Evolutionary conservation across 2,329 filamentous ascomycete species (phyloP).

Genomic region (Dactylonectria macrodidyma): DNA sequence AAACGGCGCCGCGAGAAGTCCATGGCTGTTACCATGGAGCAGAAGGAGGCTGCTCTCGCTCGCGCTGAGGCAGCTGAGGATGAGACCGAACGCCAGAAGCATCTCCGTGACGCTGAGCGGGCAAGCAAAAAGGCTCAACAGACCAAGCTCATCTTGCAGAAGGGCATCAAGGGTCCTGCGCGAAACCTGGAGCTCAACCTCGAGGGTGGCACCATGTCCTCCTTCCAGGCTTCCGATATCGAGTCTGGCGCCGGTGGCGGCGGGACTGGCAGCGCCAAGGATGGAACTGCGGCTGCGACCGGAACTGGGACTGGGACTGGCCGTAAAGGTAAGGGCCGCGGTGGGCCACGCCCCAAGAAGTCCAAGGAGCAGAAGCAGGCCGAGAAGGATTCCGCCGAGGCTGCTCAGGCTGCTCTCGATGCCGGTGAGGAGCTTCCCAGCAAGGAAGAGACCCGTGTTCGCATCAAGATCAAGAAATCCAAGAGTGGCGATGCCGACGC

Average conservation of each 20-base stretch:
- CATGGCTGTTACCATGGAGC: conserved; percentile 92
- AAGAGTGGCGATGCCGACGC: conserved; percentile 61
- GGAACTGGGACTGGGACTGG: conserved; percentile 48
- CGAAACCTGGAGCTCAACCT: conserved; percentile 82
- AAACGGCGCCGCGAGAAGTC: conserved; percentile 97
- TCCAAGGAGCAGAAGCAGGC: conserved; percentile 89
- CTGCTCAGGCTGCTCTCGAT: conserved; percentile 87
- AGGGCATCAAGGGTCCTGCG: conserved; percentile 85
- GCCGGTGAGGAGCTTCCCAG: conserved; percentile 79
- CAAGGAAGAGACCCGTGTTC: conserved; percentile 72
- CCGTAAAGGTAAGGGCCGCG: conserved; percentile 64
- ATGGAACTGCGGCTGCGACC: conserved; percentile 49
- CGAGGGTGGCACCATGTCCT: conserved; percentile 88
- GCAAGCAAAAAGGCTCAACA: conserved; percentile 94
- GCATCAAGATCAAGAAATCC: conserved; percentile 74
- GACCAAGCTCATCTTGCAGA: conserved; percentile 88
- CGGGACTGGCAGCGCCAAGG: not conserved
- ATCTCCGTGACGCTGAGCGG: conserved; percentile 88
- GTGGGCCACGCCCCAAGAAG: conserved; percentile 85
- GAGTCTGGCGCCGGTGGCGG: conserved; percentile 61
- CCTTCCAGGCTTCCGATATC: conserved; percentile 79
- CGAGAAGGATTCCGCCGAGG: conserved; percentile 87
- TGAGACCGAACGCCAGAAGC: conserved; percentile 84
- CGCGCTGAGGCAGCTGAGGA: conserved; percentile 85
- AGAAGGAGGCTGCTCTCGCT: conserved; percentile 86